Evolutionary conservation across 2,329 filamentous ascomycete genomes (phyloP).

Genomic region (Claviceps spartinae): DNA sequence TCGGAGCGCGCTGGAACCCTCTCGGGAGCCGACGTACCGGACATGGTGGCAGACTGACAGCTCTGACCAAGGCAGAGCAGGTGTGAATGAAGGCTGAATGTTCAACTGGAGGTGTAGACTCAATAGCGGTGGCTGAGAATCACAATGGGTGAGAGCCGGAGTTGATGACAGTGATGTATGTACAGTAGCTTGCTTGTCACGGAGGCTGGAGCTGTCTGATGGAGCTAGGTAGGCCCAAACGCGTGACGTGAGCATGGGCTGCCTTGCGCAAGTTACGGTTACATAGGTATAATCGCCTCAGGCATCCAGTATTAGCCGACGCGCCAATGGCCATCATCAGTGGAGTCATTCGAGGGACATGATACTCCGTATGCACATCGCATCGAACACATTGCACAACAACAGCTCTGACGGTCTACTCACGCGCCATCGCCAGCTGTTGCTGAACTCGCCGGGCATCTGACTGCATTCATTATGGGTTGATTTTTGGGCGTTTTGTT

Average conservation of each 20-base stretch:
- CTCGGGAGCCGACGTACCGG: constrained; percentile 25
- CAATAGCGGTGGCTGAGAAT: not conserved
- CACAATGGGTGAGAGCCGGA: constrained; percentile 3
- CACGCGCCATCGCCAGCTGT: not conserved
- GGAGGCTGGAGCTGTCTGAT: constrained; percentile 1
- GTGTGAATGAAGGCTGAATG: not conserved
- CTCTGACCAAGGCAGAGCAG: constrained; percentile 8
- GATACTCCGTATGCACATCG: not conserved
- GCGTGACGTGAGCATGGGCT: constrained; percentile 35
- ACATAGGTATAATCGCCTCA: constrained; percentile 14
- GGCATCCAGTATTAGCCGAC: constrained; percentile 10
- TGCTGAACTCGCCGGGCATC: not conserved
- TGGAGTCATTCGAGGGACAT: not conserved
- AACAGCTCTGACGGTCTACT: constrained; percentile 3
- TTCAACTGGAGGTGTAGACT: not conserved
- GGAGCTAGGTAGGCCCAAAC: constrained; percentile 16
- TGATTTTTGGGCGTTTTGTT: not conserved
- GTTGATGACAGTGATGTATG: constrained; percentile 5
- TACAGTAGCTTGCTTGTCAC: not conserved
- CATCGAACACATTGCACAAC: not conserved
- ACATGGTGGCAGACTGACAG: constrained; percentile 31
- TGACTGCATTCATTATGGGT: not conserved
- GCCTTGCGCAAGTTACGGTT: not conserved
- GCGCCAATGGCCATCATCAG: not conserved
- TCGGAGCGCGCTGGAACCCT: not conserved